Percentiles rank a stretch among this genome's conserved stretches.
These are phyloP conservation scores for Boletus tomentosulus DNA, from an alignment of 768 basidiomycete genomes.

Conservation along the genomic window DNA sequence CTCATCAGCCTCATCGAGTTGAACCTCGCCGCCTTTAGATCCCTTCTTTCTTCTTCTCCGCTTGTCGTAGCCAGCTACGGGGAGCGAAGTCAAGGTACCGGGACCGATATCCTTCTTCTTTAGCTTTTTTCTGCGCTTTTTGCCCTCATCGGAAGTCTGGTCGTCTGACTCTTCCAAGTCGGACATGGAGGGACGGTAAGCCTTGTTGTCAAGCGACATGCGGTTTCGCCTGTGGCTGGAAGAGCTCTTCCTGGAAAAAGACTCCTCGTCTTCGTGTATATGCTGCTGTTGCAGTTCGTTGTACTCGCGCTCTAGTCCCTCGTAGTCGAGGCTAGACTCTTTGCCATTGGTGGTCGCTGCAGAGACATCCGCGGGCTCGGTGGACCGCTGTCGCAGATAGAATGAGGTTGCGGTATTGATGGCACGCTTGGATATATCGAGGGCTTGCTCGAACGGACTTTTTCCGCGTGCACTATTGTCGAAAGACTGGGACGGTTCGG, in stretches of 20 bases:
- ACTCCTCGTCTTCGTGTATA: slow-evolving; percentile 19
- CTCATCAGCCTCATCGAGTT: slow-evolving; percentile 41
- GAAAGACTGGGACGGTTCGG: slow-evolving; percentile 36
- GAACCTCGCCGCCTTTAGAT: slow-evolving; percentile 40
- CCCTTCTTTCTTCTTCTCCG: slow-evolving; percentile 49
- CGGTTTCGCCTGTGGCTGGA: slow-evolving; percentile 48
- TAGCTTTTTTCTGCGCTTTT: slow-evolving; percentile 48
- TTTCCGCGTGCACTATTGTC: slow-evolving; percentile 50
- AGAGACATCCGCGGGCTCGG: slow-evolving; percentile 45
- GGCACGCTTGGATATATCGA: slow-evolving; percentile 53
- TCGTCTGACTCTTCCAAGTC: slow-evolving; percentile 67
- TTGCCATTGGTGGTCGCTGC: slow-evolving; percentile 38
- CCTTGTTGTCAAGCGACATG: slow-evolving; percentile 77
- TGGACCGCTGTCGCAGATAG: slow-evolving; percentile 60
- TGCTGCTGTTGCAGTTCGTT: slow-evolving; percentile 34
- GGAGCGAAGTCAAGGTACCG: slow-evolving; percentile 62
- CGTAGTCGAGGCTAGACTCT: slow-evolving; percentile 69
- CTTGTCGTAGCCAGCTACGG: slow-evolving; percentile 64
- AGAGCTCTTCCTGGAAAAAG: slow-evolving; percentile 31
- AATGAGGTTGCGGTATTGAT: slow-evolving; percentile 52
- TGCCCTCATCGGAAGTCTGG: slow-evolving; percentile 50
- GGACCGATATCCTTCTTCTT: slow-evolving; percentile 48
- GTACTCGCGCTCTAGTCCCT: slow-evolving; percentile 67
- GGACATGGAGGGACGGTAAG: slow-evolving; percentile 65
- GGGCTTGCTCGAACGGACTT: slow-evolving; percentile 62